phyloP scores from a whole-genome alignment of 2,329 filamentous ascomycete genomes.

The Claviceps sp. region DNA sequence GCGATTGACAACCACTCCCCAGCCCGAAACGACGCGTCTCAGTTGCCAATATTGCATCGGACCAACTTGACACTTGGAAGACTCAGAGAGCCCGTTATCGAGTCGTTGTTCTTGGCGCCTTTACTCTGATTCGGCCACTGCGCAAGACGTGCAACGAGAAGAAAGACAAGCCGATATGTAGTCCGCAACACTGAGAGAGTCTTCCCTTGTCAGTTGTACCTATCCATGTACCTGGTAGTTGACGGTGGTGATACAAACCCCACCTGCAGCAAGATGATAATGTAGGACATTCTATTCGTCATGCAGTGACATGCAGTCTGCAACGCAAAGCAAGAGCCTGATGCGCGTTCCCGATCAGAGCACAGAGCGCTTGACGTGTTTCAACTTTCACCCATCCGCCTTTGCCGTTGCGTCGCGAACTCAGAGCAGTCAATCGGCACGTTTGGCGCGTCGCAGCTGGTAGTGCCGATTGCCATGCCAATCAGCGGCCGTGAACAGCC shows the following conservation, averaged over 20 bases:
- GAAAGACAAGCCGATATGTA: background rate
- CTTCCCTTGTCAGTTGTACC: background rate
- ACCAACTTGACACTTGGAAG: too few relatives aligned
- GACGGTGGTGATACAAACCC: background rate
- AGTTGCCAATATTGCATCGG: background rate
- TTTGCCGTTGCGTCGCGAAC: background rate
- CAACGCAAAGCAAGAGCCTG: conserved; percentile 1
- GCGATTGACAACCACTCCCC: background rate
- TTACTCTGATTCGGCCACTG: background rate
- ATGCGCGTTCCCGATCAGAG: background rate
- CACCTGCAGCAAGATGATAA: conserved; percentile 1
- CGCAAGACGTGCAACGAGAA: background rate
- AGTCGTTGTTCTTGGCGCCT: background rate
- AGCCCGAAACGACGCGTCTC: background rate
- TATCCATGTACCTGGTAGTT: background rate
- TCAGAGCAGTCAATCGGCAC: background rate
- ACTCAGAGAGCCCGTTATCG: too few relatives aligned
- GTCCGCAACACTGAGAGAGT: background rate
- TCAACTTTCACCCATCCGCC: conserved; percentile 3
- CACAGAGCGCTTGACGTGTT: conserved; percentile 4
- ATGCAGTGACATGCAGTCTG: conserved; percentile 5
- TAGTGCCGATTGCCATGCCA: background rate
- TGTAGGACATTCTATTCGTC: background rate
- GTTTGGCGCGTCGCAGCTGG: background rate
- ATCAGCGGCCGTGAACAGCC: too few relatives aligned